Conservation (phyloP, 345 rosid species). For the Crucihimalaya himalaica region DNA sequence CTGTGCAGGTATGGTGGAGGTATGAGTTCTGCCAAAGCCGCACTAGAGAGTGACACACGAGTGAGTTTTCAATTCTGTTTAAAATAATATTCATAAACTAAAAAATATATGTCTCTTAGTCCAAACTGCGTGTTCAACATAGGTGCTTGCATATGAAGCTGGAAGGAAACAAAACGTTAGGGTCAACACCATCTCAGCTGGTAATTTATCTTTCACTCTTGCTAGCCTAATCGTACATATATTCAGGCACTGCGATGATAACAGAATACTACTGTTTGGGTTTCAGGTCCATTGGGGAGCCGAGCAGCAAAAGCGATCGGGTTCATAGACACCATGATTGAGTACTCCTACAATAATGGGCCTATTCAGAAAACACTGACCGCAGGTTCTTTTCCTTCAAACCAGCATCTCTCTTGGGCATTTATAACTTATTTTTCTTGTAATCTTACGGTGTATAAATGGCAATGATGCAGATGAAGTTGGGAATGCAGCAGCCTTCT, state of each 20-base stretch:
- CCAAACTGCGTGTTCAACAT: constrained; percentile 1
- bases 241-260: neutral
- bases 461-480: constrained; percentile 71
- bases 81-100: neutral
- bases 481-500: constrained; percentile 91
- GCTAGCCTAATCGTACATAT: neutral
- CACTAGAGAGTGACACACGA: constrained; percentile 91
- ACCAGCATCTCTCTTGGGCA: neutral
- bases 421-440: neutral
- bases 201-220: constrained; percentile 40
- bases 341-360: constrained; percentile 76
- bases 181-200: constrained; percentile 91
- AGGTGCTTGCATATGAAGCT: constrained; percentile 93
- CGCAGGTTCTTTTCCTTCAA: constrained; percentile 57
- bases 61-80: constrained; percentile 39
- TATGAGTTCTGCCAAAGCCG: constrained; percentile 98
- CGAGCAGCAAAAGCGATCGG: constrained; percentile 93
- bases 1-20: constrained; percentile 91
- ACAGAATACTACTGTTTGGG: neutral
- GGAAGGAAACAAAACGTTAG: constrained; percentile 81
- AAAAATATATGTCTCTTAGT: neutral
- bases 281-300: constrained; percentile 76
- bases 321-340: constrained; percentile 81
- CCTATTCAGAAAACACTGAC: constrained; percentile 86
- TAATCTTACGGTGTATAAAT: neutral